These are phyloP conservation scores for Sugiyamaella lignohabitans DNA, from an alignment of 805 yeast species.

Conservation along the genomic window DNA sequence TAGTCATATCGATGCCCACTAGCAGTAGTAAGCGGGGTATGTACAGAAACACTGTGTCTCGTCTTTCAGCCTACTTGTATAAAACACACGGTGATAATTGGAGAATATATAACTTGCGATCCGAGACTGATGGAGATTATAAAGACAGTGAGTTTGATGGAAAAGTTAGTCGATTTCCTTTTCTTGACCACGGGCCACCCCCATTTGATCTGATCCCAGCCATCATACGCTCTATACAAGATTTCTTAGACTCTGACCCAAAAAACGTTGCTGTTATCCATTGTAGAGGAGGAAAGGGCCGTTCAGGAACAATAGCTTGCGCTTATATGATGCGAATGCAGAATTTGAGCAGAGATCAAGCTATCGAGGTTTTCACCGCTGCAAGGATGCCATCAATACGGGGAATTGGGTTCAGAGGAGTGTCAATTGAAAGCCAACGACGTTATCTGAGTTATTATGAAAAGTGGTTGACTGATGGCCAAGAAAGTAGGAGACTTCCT, in stretches of 20 bases:
- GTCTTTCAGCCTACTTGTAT: slow-evolving; percentile 45
- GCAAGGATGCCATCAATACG: slow-evolving; percentile 52
- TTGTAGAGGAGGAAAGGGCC: slow-evolving; percentile 88
- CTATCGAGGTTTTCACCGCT: slow-evolving; percentile 46
- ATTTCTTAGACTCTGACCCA: slow-evolving; percentile 33
- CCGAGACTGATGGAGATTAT: slow-evolving; percentile 42
- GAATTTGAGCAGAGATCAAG: slow-evolving; percentile 38
- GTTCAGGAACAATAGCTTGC: slow-evolving; percentile 73
- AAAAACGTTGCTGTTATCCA: slow-evolving; percentile 63
- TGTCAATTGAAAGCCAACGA: slow-evolving; percentile 63
- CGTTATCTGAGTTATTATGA: slow-evolving; percentile 59
- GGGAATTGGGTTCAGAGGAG: slow-evolving; percentile 57
- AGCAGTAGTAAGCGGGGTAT: slow-evolving; percentile 36
- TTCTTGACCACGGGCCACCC: slow-evolving; percentile 76
- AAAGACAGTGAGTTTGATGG: slow-evolving; percentile 34
- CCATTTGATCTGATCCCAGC: slow-evolving; percentile 47
- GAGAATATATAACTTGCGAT: slow-evolving; percentile 69
- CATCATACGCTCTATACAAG: slow-evolving; percentile 41
- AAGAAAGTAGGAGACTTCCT: too few species aligned
- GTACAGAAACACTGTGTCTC: slow-evolving; percentile 48
- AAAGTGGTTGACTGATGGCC: too few species aligned
- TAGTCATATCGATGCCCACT: slow-evolving; percentile 76
- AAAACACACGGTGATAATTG: slow-evolving; percentile 48
- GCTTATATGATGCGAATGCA: slow-evolving; percentile 57
- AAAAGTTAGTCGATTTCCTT: slow-evolving; percentile 43